Evolutionary conservation across 2,329 filamentous ascomycete genomes (phyloP).

Genomic region (Rhynchosporium agropyri): DNA sequence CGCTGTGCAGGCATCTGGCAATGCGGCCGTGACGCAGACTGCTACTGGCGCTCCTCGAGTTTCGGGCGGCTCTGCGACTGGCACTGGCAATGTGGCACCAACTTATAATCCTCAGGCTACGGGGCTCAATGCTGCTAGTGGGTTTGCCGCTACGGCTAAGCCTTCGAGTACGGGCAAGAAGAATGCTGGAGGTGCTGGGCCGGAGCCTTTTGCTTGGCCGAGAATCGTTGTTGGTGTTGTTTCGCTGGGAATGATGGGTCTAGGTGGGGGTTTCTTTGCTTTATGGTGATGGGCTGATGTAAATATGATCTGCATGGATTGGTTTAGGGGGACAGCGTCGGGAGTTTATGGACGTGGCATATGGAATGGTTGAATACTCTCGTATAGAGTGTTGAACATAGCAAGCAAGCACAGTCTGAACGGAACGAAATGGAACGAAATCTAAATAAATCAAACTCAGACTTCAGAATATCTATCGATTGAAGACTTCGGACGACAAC

Average conservation of each 20-base stretch:
- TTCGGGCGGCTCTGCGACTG: slow-evolving; percentile 25
- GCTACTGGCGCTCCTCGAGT: slow-evolving; percentile 37
- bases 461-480: too few species aligned
- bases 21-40: slow-evolving; percentile 37
- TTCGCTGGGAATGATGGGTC: slow-evolving; percentile 31
- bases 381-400: too few species aligned
- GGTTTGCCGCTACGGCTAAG: slow-evolving; percentile 31
- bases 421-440: slow-evolving; percentile 9
- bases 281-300: slow-evolving; percentile 25
- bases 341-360: background rate
- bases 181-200: slow-evolving; percentile 31
- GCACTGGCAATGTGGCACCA: slow-evolving; percentile 21
- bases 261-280: slow-evolving; percentile 37
- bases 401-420: background rate
- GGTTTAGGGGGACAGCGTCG: too few species aligned
- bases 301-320: background rate
- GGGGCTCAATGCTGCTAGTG: slow-evolving; percentile 36
- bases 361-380: background rate
- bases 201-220: slow-evolving; percentile 38
- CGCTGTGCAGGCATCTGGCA: slow-evolving; percentile 33
- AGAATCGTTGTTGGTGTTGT: slow-evolving; percentile 32
- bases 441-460: background rate
- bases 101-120: slow-evolving; percentile 38
- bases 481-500: too few species aligned
- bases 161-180: slow-evolving; percentile 30